Base-by-base conservation (phyloP, 2,329 filamentous ascomycete genomes). In the Pestalotiopsis fici region DNA sequence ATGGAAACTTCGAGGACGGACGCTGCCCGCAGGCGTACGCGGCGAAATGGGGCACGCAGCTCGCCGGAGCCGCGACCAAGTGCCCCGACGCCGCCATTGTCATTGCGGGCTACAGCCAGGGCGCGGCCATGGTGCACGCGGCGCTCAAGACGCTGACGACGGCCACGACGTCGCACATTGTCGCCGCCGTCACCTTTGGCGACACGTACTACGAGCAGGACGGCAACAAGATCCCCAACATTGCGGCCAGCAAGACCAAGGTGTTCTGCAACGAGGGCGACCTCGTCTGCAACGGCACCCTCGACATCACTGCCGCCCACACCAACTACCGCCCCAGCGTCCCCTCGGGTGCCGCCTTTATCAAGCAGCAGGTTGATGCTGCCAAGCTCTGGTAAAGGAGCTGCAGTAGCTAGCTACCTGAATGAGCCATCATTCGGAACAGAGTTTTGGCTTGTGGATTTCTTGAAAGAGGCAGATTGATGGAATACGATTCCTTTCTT, bases 181-280 rank as follows among this genome's bases (percentile, higher is more conserved):
- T 77, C 54, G 71, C 55, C 9, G 71, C 69, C 25, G 75, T 75
- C 6, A 70, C 78, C 6, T 80, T 75, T 35, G 78, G 78, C 15
- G 74, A 75, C 66, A 77, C 76, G 43, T 73, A 74, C 64, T 75
- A 74, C 15, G 12, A 67, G 31, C 75, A 77, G 66, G 75, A 78
- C 65, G 60, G 67, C n/a, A 76, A 71, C 12, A 66, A 67, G 18
- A 75, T 79, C 55, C 76, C 75, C 35, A 73, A 70, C 54, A 78
- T 74, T 66, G 73, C 74, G 21, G 66, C 67, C 62, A 64, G 61
- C 59, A 64, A 75, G 65, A 72, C 74, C 1, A 66, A 83, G 74
- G 81, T 83, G 31, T 82, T 82, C 56, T 87, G 85, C 69, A 80
- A 83, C 55, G 21, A 62, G 9, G 84, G 82, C 0, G 85, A 87